A percentile compares a stretch with the other conserved stretches of the same genome.
Conservation (phyloP, 2,329 filamentous ascomycete genomes). For the Zarea fungicola region DNA sequence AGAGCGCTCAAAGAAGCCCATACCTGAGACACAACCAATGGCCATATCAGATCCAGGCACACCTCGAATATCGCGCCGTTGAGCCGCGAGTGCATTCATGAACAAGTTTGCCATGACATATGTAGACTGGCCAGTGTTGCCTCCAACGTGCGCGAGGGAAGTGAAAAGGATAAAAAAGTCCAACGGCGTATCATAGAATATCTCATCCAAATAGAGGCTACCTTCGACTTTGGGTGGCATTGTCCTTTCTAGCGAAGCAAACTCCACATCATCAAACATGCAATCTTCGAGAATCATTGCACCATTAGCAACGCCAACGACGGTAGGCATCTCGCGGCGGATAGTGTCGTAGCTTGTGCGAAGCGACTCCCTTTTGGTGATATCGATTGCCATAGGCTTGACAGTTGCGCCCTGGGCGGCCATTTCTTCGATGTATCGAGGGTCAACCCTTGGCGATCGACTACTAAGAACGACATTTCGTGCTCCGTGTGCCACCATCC, state of each 20-base stretch:
- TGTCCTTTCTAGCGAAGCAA: neutral
- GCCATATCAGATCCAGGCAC: constrained; percentile 19
- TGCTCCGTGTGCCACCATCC: constrained; percentile 2
- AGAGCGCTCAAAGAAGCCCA: constrained; percentile 34
- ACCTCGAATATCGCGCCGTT: constrained; percentile 17
- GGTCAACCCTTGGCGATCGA: neutral
- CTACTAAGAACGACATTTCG: constrained; percentile 1
- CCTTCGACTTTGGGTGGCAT: constrained; percentile 3
- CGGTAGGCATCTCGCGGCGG: neutral
- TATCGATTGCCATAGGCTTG: neutral
- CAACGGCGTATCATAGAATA: neutral
- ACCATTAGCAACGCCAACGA: constrained; percentile 4
- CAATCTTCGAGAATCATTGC: constrained; percentile 6
- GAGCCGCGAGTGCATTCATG: neutral
- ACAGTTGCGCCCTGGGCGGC: neutral
- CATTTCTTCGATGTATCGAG: neutral
- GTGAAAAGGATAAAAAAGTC: constrained; percentile 6
- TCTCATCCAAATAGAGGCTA: neutral
- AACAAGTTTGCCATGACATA: constrained; percentile 7
- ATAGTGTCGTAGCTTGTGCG: neutral
- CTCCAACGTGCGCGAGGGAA: neutral
- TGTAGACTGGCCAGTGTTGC: neutral
- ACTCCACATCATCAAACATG: neutral
- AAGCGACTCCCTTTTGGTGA: neutral
- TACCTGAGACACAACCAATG: constrained; percentile 32